Conservation (phyloP, 768 basidiomycete species). For the Mycena albidolilacea region DNA sequence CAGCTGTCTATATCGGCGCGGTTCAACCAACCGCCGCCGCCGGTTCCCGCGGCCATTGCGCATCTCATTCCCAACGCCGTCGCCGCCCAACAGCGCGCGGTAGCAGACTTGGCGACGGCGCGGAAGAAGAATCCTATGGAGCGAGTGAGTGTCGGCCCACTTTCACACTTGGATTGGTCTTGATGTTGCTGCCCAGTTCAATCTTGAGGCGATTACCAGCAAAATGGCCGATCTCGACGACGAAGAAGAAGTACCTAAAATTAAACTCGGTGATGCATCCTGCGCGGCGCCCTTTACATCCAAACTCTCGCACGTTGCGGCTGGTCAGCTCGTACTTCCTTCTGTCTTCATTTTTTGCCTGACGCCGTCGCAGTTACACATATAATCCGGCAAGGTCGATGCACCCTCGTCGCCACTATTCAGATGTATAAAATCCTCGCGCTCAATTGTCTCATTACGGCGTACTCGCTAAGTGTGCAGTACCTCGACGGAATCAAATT, state of each 20-base stretch:
- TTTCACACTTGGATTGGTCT: constrained; percentile 37
- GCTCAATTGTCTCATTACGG: constrained; percentile 97
- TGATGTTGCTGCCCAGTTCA: constrained; percentile 69
- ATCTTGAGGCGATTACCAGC: constrained; percentile 83
- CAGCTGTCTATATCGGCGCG: constrained; percentile 91
- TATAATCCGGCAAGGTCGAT: constrained; percentile 98
- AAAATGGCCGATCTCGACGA: constrained; percentile 94
- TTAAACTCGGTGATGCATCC: constrained; percentile 99
- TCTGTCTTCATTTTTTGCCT: constrained; percentile 17
- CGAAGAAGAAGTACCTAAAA: constrained; percentile 95
- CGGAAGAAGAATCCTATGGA: constrained; percentile 91
- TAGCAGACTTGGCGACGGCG: constrained; percentile 72
- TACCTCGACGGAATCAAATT: constrained; percentile 99
- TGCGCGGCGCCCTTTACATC: constrained; percentile 99
- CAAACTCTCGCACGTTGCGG: constrained; percentile 96
- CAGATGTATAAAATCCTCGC: constrained; percentile 99
- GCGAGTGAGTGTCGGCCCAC: constrained; percentile 68
- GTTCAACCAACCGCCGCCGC: constrained; percentile 95
- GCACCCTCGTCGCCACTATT: constrained; percentile 97
- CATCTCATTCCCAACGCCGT: constrained; percentile 93
- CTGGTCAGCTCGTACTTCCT: constrained; percentile 72
- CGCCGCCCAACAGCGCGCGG: constrained; percentile 87
- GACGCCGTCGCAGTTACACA: constrained; percentile 77
- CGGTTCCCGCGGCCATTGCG: constrained; percentile 90
- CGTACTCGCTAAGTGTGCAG: constrained; percentile 97